Percentiles rank a stretch among this genome's conserved stretches.
These are phyloP conservation scores for Plasmopara viticola DNA, from an alignment of 352 stramenopile species.

Conservation along the genomic window DNA sequence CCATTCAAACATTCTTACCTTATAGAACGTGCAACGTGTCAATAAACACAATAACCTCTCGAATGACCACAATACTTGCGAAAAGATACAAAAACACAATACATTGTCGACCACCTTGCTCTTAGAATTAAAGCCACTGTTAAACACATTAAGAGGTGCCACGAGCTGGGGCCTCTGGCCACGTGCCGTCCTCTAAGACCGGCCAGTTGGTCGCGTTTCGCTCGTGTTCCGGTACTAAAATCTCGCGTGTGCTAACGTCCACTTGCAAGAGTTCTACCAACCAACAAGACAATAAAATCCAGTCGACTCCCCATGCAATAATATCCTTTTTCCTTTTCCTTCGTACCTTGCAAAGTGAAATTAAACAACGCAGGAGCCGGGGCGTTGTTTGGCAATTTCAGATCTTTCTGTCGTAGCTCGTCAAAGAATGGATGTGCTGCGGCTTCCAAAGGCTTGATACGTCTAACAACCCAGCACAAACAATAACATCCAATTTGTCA, in stretches of 20 bases:
- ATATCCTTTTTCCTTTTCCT: background rate
- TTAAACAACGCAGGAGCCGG: conserved; percentile 89
- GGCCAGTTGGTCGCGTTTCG: conserved; percentile 76
- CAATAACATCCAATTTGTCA: background rate
- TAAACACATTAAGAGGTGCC: conserved; percentile 20
- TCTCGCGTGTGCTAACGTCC: conserved; percentile 58
- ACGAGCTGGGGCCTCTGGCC: conserved; percentile 39
- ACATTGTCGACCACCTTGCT: background rate
- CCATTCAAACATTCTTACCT: conserved; percentile 56
- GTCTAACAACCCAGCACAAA: conserved; percentile 20
- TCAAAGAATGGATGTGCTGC: conserved; percentile 97
- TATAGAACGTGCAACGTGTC: conserved; percentile 21
- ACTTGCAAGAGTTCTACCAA: conserved; percentile 68
- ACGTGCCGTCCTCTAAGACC: conserved; percentile 58
- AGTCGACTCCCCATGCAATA: background rate
- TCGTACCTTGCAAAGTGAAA: conserved; percentile 86
- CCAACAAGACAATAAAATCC: background rate
- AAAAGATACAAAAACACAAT: background rate
- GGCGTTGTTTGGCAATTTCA: conserved; percentile 83
- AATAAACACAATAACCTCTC: background rate
- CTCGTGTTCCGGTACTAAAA: conserved; percentile 67
- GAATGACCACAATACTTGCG: background rate
- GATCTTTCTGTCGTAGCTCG: conserved; percentile 87
- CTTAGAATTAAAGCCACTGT: background rate
- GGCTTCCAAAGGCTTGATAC: conserved; percentile 77